Base-by-base conservation (phyloP, 83 land plant species). In the Thuja plicata region DNA sequence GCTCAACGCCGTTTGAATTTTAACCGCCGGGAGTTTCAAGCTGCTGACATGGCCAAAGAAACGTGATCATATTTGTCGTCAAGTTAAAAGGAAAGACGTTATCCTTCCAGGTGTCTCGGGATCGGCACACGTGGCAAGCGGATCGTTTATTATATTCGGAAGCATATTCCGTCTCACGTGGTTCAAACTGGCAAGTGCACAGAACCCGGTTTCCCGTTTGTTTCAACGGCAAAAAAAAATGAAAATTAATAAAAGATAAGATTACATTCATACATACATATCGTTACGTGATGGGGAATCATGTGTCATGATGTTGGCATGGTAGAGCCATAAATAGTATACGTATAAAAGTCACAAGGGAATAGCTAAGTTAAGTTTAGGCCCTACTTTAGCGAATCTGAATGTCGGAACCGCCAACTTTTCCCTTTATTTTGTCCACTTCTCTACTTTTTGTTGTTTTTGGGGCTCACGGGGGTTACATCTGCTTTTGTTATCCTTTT, bases 381-480 rank as follows among this genome's bases (percentile, higher is more conserved):
- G 30, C 0, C 71, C 70, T 54, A 37, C 41, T 54, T 54, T 86
- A 19, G 87, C 87, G 87, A 86, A 86, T 86, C 62, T 86, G 87
- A 55, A 55, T 86, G 87, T 86, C 87, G 87, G 87, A 57, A 86
- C 70, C 87, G 87, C 66, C 87, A 45, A 30, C 52, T 37, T 37
- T 86, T 15, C 6, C 8, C 60, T 86, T 86, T 82, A 79, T 41
- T 46, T 82, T 82, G 78, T 74, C 38, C 38, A 13, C 78, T 74
- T 74, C 78, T 74, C 78, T n/a, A 30, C 77, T 73, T 73, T 73
- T n/a, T n/a, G n/a, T n/a, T 73, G 35, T 8, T n/a, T 73, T 74
- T 24, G 34, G 55, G 55, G 55, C 16, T 74, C 38, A 34, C 38
- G 78, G 78, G 78, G 78, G 78, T 34, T 74, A 9, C 27, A 19